Evolutionary conservation across 768 basidiomycete species (phyloP).

Genomic region (Calocera cornea): DNA sequence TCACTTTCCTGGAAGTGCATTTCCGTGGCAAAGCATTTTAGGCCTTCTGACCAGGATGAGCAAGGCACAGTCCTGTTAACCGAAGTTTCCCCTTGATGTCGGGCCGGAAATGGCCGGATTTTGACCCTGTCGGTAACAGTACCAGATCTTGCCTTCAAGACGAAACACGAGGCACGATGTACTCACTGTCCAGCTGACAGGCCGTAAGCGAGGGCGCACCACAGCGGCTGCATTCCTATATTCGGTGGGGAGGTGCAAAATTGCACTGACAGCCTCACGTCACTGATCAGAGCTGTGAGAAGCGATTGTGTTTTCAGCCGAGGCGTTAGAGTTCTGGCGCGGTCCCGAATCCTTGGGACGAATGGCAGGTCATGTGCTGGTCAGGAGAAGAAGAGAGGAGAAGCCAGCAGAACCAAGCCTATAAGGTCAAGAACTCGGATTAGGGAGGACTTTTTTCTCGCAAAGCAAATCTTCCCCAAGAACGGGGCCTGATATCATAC

Average conservation of each 20-base stretch:
- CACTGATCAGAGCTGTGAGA: neutral
- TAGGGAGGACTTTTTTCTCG: neutral
- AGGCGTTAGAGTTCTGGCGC: neutral
- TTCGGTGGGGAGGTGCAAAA: neutral
- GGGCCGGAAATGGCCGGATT: neutral
- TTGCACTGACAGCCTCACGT: neutral
- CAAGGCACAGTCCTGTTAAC: too few relatives aligned
- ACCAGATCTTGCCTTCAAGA: neutral
- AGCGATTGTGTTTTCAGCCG: neutral
- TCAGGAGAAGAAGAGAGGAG: neutral
- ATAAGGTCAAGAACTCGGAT: neutral
- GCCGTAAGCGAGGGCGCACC: neutral
- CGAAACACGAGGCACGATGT: slow-evolving; percentile 2
- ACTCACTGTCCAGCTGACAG: neutral
- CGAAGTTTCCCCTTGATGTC: neutral
- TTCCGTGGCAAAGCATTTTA: too few relatives aligned
- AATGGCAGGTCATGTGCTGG: neutral
- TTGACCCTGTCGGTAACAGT: neutral
- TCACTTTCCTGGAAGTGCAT: too few relatives aligned
- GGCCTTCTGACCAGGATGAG: too few relatives aligned
- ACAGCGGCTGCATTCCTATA: neutral
- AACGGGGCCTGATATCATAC: neutral
- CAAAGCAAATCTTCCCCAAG: neutral
- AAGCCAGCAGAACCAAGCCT: neutral
- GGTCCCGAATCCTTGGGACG: neutral